Percentiles rank a stretch among this genome's conserved stretches.
Evolutionary conservation across 176 grass and related monocot genomes (phyloP).

Genomic region (Aegilops tauschii): DNA sequence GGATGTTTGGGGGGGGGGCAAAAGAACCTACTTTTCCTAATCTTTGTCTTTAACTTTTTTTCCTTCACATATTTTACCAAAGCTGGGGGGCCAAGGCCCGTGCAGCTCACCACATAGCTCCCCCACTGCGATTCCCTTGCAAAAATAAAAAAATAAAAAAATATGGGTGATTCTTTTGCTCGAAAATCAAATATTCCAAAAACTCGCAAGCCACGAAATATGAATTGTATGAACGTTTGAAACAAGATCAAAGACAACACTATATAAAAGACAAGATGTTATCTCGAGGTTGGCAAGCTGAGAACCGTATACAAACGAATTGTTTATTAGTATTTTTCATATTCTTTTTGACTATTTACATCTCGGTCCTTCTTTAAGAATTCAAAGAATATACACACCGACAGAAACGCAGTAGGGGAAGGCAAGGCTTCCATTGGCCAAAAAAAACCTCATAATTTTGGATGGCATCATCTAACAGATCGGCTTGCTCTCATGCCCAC

Average conservation of each 20-base stretch:
- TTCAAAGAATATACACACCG: slow-evolving; percentile 6
- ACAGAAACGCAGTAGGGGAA: background rate
- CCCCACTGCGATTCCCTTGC: too few species aligned
- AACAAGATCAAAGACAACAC: background rate
- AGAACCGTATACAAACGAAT: background rate
- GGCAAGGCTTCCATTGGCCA: slow-evolving; percentile 21
- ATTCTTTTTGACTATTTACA: background rate
- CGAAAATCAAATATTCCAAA: background rate
- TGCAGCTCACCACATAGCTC: too few species aligned
- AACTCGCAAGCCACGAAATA: background rate
- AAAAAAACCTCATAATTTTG: background rate
- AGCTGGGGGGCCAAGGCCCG: too few species aligned
- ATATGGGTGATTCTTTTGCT: background rate
- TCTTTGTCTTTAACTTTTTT: too few species aligned
- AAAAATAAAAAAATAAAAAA: too few species aligned
- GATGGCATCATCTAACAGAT: slow-evolving; percentile 30
- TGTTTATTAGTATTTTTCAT: background rate
- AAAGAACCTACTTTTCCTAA: too few species aligned
- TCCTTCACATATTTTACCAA: too few species aligned
- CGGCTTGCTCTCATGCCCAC: background rate
- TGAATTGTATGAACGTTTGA: background rate
- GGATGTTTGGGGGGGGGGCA: too few species aligned
- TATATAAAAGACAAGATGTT: background rate
- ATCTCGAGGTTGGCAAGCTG: background rate
- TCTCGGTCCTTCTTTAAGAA: background rate